Base-by-base conservation (phyloP, 1,139 yeast species). In the Blastobotrys malaysiensis region DNA sequence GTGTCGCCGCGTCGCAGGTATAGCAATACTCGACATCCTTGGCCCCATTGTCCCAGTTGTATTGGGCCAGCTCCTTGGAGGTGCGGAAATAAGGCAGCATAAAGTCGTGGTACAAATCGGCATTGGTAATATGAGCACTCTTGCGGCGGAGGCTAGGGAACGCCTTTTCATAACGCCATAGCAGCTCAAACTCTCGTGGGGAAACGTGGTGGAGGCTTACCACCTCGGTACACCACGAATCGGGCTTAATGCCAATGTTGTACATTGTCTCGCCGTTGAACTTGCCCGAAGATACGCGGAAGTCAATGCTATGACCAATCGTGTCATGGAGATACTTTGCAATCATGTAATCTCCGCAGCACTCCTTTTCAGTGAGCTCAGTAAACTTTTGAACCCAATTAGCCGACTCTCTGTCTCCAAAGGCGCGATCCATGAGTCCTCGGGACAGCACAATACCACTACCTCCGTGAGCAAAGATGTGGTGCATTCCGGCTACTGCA, bases 401-500 rank as follows among this genome's bases (percentile, higher is more conserved):
- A 44, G 55, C 49, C 47, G 59, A 51, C 43, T 45, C 54, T 14
- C 53, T 50, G 14, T 53, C 48, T 1, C 52, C 55, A 55, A 65
- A 63, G 4, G 65, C 65, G 46, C 56, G 57, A 31, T 62, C 57
- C 68, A 71, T 63, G 2, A 71, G 67, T 4, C 61, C 69, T 1
- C 63, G 60, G 7, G 72, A 68, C 9, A 70, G 56, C 5, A 70
- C 67, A 1, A 69, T 66, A 1, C 70, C 73, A 1, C 73, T 64
- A 6, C 73, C 73, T 5, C 73, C 73, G 50, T 69, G 71, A 1
- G 73, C 74, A 57, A 70, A 71, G n/a, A 61, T 54, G 53, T 56
- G 54, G 13, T 56, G 57, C 20, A 57, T 51, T 4, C 61, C 61
- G 3, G 57, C 62, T 11, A 65, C 67, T 4, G 63, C 60, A 9